Conservation (phyloP, 768 basidiomycete genomes). For the Dacryopinax primogenitus region DNA sequence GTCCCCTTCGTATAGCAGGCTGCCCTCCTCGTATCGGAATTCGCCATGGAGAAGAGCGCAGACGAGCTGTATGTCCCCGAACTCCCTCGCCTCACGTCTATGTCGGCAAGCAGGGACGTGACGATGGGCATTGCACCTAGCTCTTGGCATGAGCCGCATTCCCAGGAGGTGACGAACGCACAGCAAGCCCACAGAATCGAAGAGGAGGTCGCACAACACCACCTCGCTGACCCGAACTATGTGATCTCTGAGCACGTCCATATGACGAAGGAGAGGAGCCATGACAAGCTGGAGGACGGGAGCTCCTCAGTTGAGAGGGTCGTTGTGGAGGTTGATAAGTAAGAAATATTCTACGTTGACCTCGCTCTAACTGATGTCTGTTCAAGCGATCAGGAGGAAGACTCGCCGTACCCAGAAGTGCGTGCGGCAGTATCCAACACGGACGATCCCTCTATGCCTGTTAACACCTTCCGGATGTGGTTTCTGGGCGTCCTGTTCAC, state of each 20-base stretch:
- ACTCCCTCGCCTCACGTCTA: neutral
- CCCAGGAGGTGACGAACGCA: neutral
- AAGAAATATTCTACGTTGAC: neutral
- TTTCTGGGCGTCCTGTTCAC: conserved; percentile 32
- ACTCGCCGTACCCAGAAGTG: conserved; percentile 30
- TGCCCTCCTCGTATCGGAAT: neutral
- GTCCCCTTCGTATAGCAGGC: neutral
- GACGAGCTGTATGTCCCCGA: neutral
- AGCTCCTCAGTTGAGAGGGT: neutral
- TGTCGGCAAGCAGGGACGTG: neutral
- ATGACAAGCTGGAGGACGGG: neutral
- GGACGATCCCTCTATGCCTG: conserved; percentile 54
- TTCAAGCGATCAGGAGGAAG: conserved; percentile 11
- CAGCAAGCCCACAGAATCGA: neutral
- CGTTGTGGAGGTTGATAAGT: neutral
- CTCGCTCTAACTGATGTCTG: neutral
- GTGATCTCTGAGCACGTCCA: neutral
- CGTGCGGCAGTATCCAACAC: conserved; percentile 62
- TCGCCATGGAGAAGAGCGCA: neutral
- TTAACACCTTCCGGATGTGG: conserved; percentile 33
- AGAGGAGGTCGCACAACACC: neutral
- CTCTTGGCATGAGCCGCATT: neutral
- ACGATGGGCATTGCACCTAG: neutral
- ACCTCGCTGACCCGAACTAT: conserved; percentile 1
- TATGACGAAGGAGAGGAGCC: neutral